These are phyloP conservation scores for Dendrothele bispora DNA, from an alignment of 768 basidiomycete species.

Conservation along the genomic window DNA sequence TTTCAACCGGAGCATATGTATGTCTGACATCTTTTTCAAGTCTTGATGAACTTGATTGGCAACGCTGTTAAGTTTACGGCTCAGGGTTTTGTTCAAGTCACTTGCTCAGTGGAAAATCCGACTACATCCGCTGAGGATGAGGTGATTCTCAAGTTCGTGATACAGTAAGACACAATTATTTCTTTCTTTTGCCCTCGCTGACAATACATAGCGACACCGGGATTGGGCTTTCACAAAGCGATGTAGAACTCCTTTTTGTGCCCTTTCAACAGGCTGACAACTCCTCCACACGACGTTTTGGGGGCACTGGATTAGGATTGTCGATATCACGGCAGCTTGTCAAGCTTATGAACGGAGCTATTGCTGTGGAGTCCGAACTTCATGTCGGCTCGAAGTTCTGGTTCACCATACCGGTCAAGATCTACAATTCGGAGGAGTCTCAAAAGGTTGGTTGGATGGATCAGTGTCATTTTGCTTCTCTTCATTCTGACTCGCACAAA, in stretches of 20 bases:
- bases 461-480: constrained; percentile 20
- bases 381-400: constrained; percentile 68
- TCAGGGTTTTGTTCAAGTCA: constrained; percentile 60
- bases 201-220: constrained; percentile 57
- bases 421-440: constrained; percentile 55
- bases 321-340: constrained; percentile 76
- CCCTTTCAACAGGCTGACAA: constrained; percentile 82
- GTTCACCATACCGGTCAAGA: constrained; percentile 71
- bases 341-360: constrained; percentile 74
- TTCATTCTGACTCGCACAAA: constrained; percentile 30
- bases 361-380: constrained; percentile 66
- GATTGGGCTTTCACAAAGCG: constrained; percentile 65
- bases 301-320: constrained; percentile 75
- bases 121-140: constrained; percentile 35
- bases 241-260: constrained; percentile 66
- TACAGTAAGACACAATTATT: constrained; percentile 52
- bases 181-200: constrained; percentile 2
- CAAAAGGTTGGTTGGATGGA: constrained; percentile 40
- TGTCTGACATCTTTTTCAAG: constrained; percentile 28
- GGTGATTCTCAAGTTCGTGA: constrained; percentile 61
- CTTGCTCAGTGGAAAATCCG: constrained; percentile 51
- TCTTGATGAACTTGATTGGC: constrained; percentile 76
- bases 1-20: background rate
- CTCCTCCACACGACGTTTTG: constrained; percentile 73
- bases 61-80: constrained; percentile 78